A percentile compares a stretch with the other conserved stretches of the same genome.
Conservation (phyloP, 352 stramenopile genomes). For the Blastocystis sp. region DNA sequence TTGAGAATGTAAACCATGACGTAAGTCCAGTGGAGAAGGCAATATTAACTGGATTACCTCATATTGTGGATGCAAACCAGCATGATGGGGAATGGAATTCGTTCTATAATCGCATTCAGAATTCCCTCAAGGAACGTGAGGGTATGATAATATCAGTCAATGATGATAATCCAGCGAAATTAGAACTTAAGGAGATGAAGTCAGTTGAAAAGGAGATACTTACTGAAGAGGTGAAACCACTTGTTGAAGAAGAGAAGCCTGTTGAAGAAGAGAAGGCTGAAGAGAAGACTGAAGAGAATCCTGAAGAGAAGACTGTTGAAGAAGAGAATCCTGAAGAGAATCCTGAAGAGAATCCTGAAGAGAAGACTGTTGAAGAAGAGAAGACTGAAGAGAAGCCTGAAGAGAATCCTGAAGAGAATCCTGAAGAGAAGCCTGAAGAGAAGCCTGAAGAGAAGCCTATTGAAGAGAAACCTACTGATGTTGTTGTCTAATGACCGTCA, state of each 20-base stretch:
- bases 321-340: background rate
- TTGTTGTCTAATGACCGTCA: background rate
- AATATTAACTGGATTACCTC: slow-evolving; percentile 11
- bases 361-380: background rate
- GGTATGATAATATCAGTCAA: background rate
- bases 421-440: background rate
- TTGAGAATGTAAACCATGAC: background rate
- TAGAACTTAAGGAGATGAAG: background rate
- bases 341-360: background rate
- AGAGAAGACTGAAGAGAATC: background rate
- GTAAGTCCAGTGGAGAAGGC: slow-evolving; percentile 42
- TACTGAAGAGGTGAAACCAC: background rate
- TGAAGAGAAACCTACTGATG: background rate
- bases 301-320: slow-evolving; percentile 22
- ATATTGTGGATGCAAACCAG: background rate
- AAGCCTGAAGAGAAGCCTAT: background rate
- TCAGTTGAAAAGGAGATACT: background rate
- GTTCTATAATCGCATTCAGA: slow-evolving; percentile 12
- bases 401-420: slow-evolving; percentile 3
- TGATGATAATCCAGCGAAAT: background rate
- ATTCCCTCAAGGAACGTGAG: background rate
- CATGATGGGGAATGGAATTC: slow-evolving; percentile 15
- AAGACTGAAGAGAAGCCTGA: background rate
- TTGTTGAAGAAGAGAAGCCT: background rate
- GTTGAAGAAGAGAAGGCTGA: background rate